These are phyloP conservation scores for Mycena maculata DNA, from an alignment of 768 basidiomycete genomes.

Conservation along the genomic window DNA sequence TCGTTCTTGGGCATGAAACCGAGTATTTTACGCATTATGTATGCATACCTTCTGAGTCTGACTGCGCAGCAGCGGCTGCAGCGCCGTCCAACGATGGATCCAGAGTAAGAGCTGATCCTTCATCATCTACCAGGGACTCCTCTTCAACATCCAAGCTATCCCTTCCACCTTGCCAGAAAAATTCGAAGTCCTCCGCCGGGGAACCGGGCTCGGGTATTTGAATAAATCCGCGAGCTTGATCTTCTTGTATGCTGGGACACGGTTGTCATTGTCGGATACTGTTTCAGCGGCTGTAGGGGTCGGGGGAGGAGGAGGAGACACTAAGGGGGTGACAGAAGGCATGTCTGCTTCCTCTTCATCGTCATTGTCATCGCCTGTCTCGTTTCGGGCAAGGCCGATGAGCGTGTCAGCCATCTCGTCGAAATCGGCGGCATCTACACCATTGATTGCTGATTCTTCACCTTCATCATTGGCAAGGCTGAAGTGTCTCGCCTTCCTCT, in stretches of 20 bases:
- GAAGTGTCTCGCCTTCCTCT: constrained; percentile 26
- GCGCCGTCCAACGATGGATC: not conserved
- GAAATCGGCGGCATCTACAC: not conserved
- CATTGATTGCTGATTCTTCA: not conserved
- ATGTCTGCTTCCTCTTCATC: not conserved
- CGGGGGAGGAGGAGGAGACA: not conserved
- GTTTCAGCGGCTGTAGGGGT: not conserved
- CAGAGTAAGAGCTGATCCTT: not conserved
- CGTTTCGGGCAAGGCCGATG: not conserved
- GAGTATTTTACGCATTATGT: too few species aligned
- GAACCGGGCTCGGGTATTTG: not conserved
- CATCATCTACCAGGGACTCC: not conserved
- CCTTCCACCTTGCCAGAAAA: not conserved
- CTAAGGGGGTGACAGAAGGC: not conserved
- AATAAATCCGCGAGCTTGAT: not conserved
- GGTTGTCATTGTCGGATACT: not conserved
- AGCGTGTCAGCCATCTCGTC: not conserved
- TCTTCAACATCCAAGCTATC: not conserved
- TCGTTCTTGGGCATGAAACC: too few species aligned
- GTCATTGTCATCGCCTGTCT: not conserved
- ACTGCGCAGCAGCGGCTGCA: not conserved
- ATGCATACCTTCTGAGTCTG: too few species aligned
- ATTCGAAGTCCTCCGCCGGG: not conserved
- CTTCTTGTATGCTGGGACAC: constrained; percentile 5
- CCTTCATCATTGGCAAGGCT: constrained; percentile 31